Conservation (phyloP, 495 filamentous ascomycete species). For the Tuber aestivum region DNA sequence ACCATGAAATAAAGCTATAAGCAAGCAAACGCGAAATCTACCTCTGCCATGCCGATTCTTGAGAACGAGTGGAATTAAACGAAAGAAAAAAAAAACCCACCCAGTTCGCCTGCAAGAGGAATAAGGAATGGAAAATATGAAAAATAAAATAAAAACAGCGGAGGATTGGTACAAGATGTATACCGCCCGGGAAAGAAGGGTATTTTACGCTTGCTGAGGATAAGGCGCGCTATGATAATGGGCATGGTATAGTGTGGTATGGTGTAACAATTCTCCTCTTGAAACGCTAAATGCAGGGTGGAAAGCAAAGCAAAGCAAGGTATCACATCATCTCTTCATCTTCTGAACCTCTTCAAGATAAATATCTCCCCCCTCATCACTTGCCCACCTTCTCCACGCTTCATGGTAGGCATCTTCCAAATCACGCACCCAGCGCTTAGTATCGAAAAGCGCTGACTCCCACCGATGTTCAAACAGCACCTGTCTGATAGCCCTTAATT, state of each 20-base stretch:
- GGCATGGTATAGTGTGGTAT: not conserved
- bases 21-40: not conserved
- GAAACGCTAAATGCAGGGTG: not conserved
- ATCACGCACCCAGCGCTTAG: constrained; percentile 83
- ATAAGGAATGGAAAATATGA: not conserved
- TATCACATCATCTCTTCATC: not conserved
- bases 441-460: constrained; percentile 84
- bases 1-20: not conserved
- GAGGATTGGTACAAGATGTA: not conserved
- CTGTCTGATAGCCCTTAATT: constrained; percentile 48
- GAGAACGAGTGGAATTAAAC: not conserved
- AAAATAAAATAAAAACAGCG: not conserved
- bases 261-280: not conserved
- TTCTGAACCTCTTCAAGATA: constrained; percentile 47
- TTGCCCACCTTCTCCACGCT: constrained; percentile 84
- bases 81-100: not conserved
- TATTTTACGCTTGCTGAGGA: not conserved
- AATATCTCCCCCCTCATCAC: constrained; percentile 84
- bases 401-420: constrained; percentile 81
- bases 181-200: not conserved
- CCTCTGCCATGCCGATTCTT: not conserved
- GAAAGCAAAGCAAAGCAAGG: not conserved
- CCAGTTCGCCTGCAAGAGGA: not conserved
- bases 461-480: constrained; percentile 74
- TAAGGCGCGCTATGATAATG: not conserved